These are phyloP conservation scores for Suillus decipiens DNA, from an alignment of 768 basidiomycete genomes.

Conservation along the genomic window DNA sequence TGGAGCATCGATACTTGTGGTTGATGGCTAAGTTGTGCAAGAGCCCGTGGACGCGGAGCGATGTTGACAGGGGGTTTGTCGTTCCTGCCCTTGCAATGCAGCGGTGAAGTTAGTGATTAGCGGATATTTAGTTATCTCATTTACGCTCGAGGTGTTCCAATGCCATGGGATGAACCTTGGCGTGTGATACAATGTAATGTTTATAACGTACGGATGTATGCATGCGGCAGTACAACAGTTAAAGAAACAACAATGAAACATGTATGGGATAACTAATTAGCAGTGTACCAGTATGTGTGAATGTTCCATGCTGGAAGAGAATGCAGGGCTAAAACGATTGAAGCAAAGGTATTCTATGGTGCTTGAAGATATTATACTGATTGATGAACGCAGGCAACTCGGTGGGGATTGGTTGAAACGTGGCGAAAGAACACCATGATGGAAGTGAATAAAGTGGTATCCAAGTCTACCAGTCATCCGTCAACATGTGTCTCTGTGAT, in stretches of 20 bases:
- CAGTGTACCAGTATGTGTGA: conserved; percentile 2
- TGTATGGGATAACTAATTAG: not conserved
- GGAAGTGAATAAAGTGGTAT: not conserved
- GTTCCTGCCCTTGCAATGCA: not conserved
- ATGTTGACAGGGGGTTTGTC: not conserved
- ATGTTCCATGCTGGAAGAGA: not conserved
- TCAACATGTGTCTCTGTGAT: not conserved
- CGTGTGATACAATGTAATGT: conserved; percentile 1
- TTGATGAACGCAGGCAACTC: not conserved
- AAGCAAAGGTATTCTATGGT: not conserved
- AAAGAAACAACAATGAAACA: not conserved
- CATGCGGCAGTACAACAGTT: not conserved
- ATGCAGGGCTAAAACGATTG: not conserved
- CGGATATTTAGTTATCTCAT: not conserved
- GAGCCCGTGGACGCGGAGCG: not conserved
- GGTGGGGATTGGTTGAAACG: not conserved
- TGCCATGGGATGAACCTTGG: not conserved
- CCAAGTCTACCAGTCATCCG: conserved; percentile 1
- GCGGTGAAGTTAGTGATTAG: not conserved
- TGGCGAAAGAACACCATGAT: not conserved
- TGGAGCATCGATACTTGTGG: conserved; percentile 56
- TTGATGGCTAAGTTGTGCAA: conserved; percentile 18
- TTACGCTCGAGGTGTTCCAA: not conserved
- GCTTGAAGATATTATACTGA: conserved; percentile 5
- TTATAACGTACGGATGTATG: conserved; percentile 1